These are phyloP conservation scores for Cordia subcordata DNA, from an alignment of 257 asterid genomes.

Conservation along the genomic window DNA sequence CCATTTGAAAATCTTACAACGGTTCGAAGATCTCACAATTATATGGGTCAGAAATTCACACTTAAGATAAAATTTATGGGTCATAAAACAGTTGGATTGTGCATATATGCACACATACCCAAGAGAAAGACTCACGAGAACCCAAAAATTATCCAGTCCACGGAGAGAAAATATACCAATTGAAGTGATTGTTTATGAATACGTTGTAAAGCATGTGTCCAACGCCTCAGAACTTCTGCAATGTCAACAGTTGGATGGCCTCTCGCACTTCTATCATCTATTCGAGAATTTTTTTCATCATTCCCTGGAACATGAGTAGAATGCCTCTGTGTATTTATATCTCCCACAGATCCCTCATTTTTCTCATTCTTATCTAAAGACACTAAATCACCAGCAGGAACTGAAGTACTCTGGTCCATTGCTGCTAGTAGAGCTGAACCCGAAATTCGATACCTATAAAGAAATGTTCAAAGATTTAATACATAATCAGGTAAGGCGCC, in stretches of 20 bases:
- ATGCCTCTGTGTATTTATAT: slow-evolving; percentile 31
- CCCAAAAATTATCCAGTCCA: not conserved
- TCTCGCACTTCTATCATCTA: slow-evolving; percentile 71
- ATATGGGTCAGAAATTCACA: too few relatives aligned
- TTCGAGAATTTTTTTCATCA: slow-evolving; percentile 49
- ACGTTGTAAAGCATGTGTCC: slow-evolving; percentile 99
- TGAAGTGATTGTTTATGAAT: slow-evolving; percentile 92
- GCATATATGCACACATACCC: not conserved
- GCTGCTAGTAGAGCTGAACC: slow-evolving; percentile 94
- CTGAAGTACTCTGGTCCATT: slow-evolving; percentile 79
- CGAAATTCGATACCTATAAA: slow-evolving; percentile 90
- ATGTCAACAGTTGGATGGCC: slow-evolving; percentile 93
- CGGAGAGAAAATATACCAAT: slow-evolving; percentile 47
- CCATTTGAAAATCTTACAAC: too few relatives aligned
- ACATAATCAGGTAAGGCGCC: not conserved
- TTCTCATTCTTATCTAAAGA: slow-evolving; percentile 49
- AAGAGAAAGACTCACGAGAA: not conserved
- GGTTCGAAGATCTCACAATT: too few relatives aligned
- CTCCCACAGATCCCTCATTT: slow-evolving; percentile 41
- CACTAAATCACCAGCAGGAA: slow-evolving; percentile 45
- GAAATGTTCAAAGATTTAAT: slow-evolving; percentile 19
- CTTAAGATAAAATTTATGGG: too few relatives aligned
- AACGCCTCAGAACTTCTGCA: slow-evolving; percentile 92
- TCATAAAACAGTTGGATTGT: not conserved
- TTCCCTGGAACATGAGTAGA: slow-evolving; percentile 33